phyloP scores from a whole-genome alignment of 2,329 filamentous ascomycete species.

The Thielaviopsis punctulata region DNA sequence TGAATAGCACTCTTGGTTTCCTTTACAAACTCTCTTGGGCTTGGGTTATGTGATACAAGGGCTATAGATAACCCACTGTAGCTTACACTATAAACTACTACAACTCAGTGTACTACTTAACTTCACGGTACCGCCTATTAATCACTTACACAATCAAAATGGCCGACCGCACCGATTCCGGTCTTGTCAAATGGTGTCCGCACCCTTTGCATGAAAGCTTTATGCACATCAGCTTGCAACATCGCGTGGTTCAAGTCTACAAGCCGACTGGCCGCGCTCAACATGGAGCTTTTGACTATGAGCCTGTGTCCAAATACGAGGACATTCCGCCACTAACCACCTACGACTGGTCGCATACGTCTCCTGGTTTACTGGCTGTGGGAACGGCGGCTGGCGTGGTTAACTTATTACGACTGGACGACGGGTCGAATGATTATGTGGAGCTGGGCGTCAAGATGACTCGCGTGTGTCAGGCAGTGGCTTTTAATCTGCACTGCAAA shows the following conservation, averaged over 20 bases:
- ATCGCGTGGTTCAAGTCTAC: conserved; percentile 45
- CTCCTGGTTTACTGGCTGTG: conserved; percentile 52
- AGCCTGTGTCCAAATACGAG: conserved; percentile 39
- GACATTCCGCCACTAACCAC: conserved; percentile 47
- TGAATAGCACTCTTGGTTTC: background rate
- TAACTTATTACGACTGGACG: conserved; percentile 55
- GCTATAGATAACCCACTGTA: background rate
- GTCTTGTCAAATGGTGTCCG: conserved; percentile 50
- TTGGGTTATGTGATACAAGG: background rate
- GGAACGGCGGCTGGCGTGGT: conserved; percentile 62
- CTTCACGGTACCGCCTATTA: background rate
- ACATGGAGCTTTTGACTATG: conserved; percentile 38
- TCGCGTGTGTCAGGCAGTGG: conserved; percentile 64
- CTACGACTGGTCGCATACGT: conserved; percentile 48
- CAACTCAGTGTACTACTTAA: too few relatives aligned
- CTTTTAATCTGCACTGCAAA: conserved; percentile 55
- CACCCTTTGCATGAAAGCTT: conserved; percentile 41
- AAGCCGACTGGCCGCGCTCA: conserved; percentile 43
- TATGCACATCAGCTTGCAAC: conserved; percentile 47
- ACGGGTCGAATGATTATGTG: conserved; percentile 45
- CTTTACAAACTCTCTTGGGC: background rate
- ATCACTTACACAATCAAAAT: conserved; percentile 11
- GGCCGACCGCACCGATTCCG: conserved; percentile 44
- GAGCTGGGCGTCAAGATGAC: conserved; percentile 58
- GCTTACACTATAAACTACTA: background rate